phyloP scores from a whole-genome alignment of 176 grass and related monocot genomes.

The Miscanthus lutarioriparius region DNA sequence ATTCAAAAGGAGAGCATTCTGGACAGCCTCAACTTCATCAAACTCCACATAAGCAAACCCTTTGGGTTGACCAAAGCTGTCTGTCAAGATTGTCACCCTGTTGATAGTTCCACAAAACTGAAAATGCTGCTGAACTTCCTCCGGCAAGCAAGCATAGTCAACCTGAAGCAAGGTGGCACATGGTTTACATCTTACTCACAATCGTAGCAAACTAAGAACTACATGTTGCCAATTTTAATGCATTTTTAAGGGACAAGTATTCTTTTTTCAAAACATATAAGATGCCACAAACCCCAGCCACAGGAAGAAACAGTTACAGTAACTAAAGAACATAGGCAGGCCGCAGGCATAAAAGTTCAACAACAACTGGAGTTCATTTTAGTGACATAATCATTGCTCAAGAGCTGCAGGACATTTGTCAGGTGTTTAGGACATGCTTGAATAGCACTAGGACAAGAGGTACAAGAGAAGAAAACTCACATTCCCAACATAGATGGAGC shows the following conservation, averaged over 20 bases:
- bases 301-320: conserved; percentile 11
- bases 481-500: conserved; percentile 84
- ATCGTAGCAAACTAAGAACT: not conserved
- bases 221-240: not conserved
- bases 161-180: conserved; percentile 56
- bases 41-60: conserved; percentile 86
- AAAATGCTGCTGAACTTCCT: conserved; percentile 84
- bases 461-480: conserved; percentile 58
- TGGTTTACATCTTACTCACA: conserved; percentile 6
- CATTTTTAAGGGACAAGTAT: conserved; percentile 1
- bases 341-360: not conserved
- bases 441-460: not conserved
- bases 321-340: not conserved
- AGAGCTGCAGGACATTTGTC: not conserved
- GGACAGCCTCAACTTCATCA: conserved; percentile 65
- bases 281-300: not conserved
- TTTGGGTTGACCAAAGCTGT: conserved; percentile 67
- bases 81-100: conserved; percentile 72
- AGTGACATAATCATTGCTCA: not conserved
- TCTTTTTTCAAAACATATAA: not conserved
- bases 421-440: not conserved
- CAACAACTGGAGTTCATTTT: not conserved
- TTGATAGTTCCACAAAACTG: conserved; percentile 74
- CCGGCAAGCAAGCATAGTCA: conserved; percentile 63
- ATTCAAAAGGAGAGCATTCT: conserved; percentile 66